Evolutionary conservation across 495 filamentous ascomycete genomes (phyloP).

Genomic region (Penicillium roqueforti): DNA sequence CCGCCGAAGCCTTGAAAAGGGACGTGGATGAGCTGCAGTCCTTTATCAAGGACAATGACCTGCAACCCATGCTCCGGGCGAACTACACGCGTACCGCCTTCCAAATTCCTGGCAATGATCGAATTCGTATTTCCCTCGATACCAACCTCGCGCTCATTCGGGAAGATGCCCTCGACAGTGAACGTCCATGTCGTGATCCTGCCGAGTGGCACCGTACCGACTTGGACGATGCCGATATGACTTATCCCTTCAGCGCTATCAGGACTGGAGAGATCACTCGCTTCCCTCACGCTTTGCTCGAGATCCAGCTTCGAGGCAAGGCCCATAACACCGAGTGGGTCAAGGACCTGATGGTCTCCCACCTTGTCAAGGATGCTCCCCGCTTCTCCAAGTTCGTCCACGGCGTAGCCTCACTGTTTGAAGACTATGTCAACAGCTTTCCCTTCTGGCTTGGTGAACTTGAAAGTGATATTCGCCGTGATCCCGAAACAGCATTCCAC

Average conservation of each 20-base stretch:
- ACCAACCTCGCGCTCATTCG: conserved; percentile 89
- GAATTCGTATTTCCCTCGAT: conserved; percentile 87
- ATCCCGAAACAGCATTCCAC: conserved; percentile 86
- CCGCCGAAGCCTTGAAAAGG: conserved; percentile 54
- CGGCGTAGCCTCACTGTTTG: conserved; percentile 84
- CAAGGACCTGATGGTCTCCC: conserved; percentile 82
- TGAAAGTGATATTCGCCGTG: conserved; percentile 87
- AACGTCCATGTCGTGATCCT: conserved; percentile 83
- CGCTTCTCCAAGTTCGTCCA: conserved; percentile 97
- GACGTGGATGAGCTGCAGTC: conserved; percentile 74
- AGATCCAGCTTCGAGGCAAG: conserved; percentile 83
- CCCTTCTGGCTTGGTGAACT: conserved; percentile 93
- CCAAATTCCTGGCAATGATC: conserved; percentile 90
- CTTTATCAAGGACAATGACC: conserved; percentile 70
- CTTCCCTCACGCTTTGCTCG: conserved; percentile 86
- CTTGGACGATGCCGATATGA: conserved; percentile 77
- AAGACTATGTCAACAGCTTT: conserved; percentile 91
- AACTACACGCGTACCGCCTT: conserved; percentile 95
- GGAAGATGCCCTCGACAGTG: conserved; percentile 79
- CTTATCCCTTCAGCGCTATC: conserved; percentile 78
- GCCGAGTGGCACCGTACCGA: conserved; percentile 87
- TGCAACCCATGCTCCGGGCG: conserved; percentile 83
- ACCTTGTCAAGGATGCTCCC: conserved; percentile 83
- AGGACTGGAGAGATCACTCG: conserved; percentile 87
- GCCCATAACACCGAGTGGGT: conserved; percentile 79